Evolutionary conservation across 2,329 filamentous ascomycete species (phyloP).

Genomic region (Alternaria dauci): DNA sequence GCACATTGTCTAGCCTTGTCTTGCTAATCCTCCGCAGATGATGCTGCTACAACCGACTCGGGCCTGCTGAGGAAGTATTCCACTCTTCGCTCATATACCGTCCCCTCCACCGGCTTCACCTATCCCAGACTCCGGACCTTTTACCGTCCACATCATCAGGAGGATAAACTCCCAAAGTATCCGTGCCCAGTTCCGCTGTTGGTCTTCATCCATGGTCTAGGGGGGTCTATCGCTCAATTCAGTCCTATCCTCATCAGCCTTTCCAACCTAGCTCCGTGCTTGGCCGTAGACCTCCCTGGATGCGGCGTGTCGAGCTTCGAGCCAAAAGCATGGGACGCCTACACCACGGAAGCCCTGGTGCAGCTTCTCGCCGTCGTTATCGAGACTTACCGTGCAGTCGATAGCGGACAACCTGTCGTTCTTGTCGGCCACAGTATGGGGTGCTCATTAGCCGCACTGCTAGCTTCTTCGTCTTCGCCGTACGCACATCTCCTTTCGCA

Average conservation of each 20-base stretch:
- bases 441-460: constrained; percentile 75
- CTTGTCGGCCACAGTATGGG: constrained; percentile 92
- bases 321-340: constrained; percentile 77
- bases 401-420: constrained; percentile 74
- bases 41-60: constrained; percentile 71
- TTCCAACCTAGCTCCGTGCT: constrained; percentile 81
- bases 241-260: constrained; percentile 81
- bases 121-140: constrained; percentile 85
- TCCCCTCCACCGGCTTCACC: constrained; percentile 66
- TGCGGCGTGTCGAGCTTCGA: constrained; percentile 82
- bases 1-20: neutral
- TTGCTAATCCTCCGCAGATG: constrained; percentile 33
- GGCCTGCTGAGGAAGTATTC: constrained; percentile 82
- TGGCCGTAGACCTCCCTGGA: constrained; percentile 89
- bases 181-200: constrained; percentile 81
- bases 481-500: constrained; percentile 64
- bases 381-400: constrained; percentile 72
- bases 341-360: constrained; percentile 76
- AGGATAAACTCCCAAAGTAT: constrained; percentile 77
- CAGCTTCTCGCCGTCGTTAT: constrained; percentile 80
- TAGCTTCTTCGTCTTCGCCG: constrained; percentile 69
- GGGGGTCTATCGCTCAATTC: constrained; percentile 92
- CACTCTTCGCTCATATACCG: constrained; percentile 74
- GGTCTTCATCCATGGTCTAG: constrained; percentile 91
- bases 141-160: constrained; percentile 81